Conservation (phyloP, 202 grass and related monocot species). For the Brachypodium distachyon region DNA sequence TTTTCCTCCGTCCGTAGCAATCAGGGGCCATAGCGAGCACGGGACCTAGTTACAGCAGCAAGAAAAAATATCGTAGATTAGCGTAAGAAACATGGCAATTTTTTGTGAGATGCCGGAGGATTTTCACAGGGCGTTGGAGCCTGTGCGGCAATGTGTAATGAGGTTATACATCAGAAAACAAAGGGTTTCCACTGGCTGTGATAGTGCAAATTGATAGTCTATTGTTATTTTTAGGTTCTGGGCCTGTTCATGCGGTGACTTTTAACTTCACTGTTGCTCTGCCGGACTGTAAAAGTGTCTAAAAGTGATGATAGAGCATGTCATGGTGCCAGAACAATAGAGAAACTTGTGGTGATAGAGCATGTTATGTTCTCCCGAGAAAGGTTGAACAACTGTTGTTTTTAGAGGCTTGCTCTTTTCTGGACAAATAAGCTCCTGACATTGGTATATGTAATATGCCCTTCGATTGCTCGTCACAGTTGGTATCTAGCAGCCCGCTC, state of each 20-base stretch:
- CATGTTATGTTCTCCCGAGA: neutral
- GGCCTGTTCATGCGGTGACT: neutral
- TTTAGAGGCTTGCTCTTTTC: too few species aligned
- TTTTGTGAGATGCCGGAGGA: neutral
- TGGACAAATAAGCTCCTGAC: too few species aligned
- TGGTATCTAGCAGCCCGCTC: too few species aligned
- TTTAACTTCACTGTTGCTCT: neutral
- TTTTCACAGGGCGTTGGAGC: neutral
- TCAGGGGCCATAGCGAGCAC: neutral
- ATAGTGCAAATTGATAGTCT: neutral
- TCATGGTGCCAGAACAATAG: neutral
- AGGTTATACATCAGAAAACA: neutral
- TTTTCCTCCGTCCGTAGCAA: neutral
- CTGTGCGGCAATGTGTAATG: neutral
- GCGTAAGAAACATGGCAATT: neutral
- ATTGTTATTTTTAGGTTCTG: neutral
- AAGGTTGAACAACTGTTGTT: too few species aligned
- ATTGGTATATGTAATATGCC: too few species aligned
- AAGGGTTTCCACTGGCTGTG: neutral
- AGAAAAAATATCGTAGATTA: conserved; percentile 26
- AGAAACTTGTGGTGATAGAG: neutral
- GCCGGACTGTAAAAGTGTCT: neutral
- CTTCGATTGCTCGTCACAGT: too few species aligned
- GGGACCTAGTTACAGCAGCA: neutral
- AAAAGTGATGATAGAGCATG: neutral